Evolutionary conservation across 129 eudicot species (phyloP), one percentile per base, ranked within the genome.

Genomic region (Artemisia annua): DNA sequence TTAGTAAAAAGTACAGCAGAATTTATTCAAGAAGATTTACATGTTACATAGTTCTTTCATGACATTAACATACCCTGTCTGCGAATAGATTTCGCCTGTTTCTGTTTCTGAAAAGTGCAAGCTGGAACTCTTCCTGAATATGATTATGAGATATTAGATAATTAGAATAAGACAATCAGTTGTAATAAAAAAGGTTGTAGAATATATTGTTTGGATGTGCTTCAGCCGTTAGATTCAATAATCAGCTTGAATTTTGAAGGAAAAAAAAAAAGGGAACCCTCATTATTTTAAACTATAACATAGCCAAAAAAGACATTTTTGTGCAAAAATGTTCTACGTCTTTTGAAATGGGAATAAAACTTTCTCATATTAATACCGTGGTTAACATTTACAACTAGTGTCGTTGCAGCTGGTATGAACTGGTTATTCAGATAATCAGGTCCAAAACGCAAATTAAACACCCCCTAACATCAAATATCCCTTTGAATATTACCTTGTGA

Each of bases 61-160:
- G 48, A 69, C 90, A 14, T 63, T 62, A 28, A 69, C 93, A 11
- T 63, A 94, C 98, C 92, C 98, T 81, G 78, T 94, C 98, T 0
- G 97, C 91, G 43, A 94, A 94, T 28, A 94, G 91, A 81, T 93
- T 87, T 63, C 80, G 89, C 80, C 68, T 89, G 73, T 89, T 93
- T 80, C 82, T 74, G 88, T 89, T 93, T 83, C 95, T 82, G 77
- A 93, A 93, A 66, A 93, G 87, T 4, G 98, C 96, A 49, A 93
- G 85, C 85, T 89, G 96, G 57, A 93, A 83, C 78, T 93, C 98
- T 77, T 93, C 98, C 98, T 93, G 86, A 18, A 39, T 18, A 55
- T 46, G 11, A 57, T n/a, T 44, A 35, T 43, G 14, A n/a, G 67
- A 62, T 30, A 14, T n/a, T n/a, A n/a, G n/a, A n/a, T 15, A 63